Base-by-base conservation (phyloP, 768 basidiomycete species). In the Tricholoma flavovirens region DNA sequence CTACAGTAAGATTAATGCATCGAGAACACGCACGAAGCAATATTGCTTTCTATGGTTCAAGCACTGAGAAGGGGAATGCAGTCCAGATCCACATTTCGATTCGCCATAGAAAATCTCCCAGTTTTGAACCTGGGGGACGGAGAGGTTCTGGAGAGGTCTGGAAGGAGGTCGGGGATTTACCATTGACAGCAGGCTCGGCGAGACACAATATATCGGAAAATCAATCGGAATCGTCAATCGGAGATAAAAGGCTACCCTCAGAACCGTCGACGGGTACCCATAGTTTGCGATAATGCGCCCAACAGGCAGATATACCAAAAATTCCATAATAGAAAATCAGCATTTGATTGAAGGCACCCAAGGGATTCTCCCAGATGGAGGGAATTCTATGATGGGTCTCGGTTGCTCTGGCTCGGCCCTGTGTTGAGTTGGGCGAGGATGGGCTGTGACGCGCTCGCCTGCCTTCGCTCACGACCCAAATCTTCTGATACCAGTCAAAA, bases 1-100 rank as follows among this genome's bases (percentile, higher is more conserved):
- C n/a, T n/a, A n/a, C n/a, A n/a, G n/a, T n/a, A n/a, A n/a, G n/a
- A n/a, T n/a, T n/a, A n/a, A n/a, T 6, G 9, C 15, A 8, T 17
- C 22, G 40, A 32, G 35, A 48, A 38, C n/a, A 66, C 77, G 63
- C 54, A 79, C 80, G 50, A 24, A 81, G 65, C 35, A 80, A 65
- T 19, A 75, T 64, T 67, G 77, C 80, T 68, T 82, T 79, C 75
- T 78, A 82, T 48, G 79, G 77, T 59, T 82, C 80, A 51, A 81
- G 71, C 71, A 80, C 73, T 6, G 76, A 76, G 32, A 81, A 67
- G 19, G 72, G 78, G 58, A 82, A 80, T 0, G 79, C 80, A 19
- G 77, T 69, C 67, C 80, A 78, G 50, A 80, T 74, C 77, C 78
- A 79, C 70, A 82, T 76, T 57, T 75, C 68, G 46, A 66, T 64